A percentile compares a stretch with the other conserved stretches of the same genome.
Conservation (phyloP, 2,329 filamentous ascomycete genomes). For the Talaromyces sp. region DNA sequence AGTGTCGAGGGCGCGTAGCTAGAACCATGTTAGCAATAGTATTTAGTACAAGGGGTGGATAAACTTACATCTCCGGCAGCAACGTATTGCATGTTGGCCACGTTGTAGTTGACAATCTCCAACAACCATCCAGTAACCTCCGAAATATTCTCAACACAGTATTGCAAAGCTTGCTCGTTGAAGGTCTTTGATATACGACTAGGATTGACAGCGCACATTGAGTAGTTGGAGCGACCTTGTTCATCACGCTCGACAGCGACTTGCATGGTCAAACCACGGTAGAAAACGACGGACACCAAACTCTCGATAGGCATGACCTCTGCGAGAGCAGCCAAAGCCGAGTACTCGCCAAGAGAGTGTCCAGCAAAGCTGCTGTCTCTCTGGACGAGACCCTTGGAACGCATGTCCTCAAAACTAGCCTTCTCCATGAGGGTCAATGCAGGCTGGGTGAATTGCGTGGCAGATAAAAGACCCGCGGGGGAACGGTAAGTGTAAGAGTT, state of each 20-base stretch:
- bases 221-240: constrained; percentile 91
- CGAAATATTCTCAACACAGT: constrained; percentile 91
- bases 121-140: constrained; percentile 93
- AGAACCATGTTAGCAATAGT: constrained; percentile 18
- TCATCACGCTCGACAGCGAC: constrained; percentile 96
- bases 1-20: constrained; percentile 61
- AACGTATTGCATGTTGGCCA: constrained; percentile 68
- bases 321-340: constrained; percentile 87
- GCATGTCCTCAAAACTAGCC: constrained; percentile 99
- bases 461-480: constrained; percentile 87
- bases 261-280: constrained; percentile 98
- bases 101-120: constrained; percentile 96
- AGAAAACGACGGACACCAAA: constrained; percentile 97
- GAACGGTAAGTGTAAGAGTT: constrained; percentile 97
- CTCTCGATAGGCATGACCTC: constrained; percentile 99
- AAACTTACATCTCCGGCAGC: constrained; percentile 58
- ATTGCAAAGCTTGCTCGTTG: constrained; percentile 94
- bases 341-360: constrained; percentile 97
- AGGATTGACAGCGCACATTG: constrained; percentile 98
- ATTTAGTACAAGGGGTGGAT: not conserved
- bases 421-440: constrained; percentile 99
- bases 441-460: constrained; percentile 97
- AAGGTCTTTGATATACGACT: constrained; percentile 98
- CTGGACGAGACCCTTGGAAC: constrained; percentile 90
- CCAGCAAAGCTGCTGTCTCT: constrained; percentile 96